phyloP scores from a whole-genome alignment of 768 basidiomycete genomes.

The Paxillus involutus region DNA sequence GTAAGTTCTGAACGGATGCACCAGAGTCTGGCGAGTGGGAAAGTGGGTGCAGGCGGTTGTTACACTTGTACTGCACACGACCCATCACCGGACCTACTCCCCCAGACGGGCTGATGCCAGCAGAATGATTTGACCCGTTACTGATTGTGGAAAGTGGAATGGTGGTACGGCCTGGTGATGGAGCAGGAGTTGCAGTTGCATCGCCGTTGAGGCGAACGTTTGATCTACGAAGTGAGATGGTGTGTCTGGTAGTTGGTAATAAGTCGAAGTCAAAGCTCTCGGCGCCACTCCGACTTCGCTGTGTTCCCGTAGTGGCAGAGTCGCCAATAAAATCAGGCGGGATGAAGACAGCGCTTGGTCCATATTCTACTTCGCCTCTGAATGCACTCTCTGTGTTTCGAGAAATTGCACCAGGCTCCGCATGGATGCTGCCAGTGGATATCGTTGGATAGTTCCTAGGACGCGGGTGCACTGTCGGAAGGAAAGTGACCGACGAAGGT shows the following conservation, averaged over 20 bases:
- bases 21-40: neutral
- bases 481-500: constrained; percentile 15
- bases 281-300: constrained; percentile 10
- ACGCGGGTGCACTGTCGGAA: constrained; percentile 17
- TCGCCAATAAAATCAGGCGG: constrained; percentile 10
- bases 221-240: neutral
- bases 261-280: constrained; percentile 30
- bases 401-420: constrained; percentile 1
- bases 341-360: constrained; percentile 32
- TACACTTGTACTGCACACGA: constrained; percentile 32
- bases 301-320: constrained; percentile 7
- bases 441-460: constrained; percentile 1
- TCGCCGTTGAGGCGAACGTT: neutral
- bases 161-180: neutral
- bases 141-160: neutral
- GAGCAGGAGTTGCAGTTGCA: neutral
- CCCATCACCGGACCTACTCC: constrained; percentile 13
- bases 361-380: constrained; percentile 10
- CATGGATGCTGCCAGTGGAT: neutral
- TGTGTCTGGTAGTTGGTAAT: constrained; percentile 10
- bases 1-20: neutral
- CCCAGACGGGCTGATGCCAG: neutral
- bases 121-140: neutral
- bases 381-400: neutral
- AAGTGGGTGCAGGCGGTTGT: constrained; percentile 9